phyloP scores from a whole-genome alignment of 1,139 yeast genomes.

The Blastobotrys persicus region DNA sequence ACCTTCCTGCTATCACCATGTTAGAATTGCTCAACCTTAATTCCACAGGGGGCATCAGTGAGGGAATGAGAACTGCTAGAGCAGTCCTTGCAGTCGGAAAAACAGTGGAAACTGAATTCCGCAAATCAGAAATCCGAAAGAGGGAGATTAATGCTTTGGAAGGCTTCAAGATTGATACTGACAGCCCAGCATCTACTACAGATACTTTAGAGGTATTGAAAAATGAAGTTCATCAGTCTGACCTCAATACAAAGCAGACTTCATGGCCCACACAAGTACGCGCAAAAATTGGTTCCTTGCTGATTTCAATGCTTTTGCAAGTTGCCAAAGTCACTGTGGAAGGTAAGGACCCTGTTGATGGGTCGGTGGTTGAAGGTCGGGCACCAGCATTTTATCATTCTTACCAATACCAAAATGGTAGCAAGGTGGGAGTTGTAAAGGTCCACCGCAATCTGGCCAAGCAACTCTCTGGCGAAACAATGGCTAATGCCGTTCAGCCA shows the following conservation, averaged over 20 bases:
- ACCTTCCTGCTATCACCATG: constrained; percentile 79
- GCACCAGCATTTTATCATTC: constrained; percentile 93
- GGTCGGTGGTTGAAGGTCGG: constrained; percentile 58
- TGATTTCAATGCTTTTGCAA: constrained; percentile 70
- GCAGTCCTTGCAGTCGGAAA: constrained; percentile 80
- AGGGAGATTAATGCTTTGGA: constrained; percentile 51
- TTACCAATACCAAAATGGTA: constrained; percentile 77
- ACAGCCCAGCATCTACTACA: not conserved
- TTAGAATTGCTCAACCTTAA: constrained; percentile 73
- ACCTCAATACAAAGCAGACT: constrained; percentile 38
- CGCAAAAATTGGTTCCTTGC: constrained; percentile 79
- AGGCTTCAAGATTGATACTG: constrained; percentile 20
- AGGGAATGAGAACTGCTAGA: constrained; percentile 82
- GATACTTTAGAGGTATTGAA: constrained; percentile 22
- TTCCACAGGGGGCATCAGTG: constrained; percentile 73
- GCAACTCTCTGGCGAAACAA: constrained; percentile 64
- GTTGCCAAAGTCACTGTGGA: constrained; percentile 78
- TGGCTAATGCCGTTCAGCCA: constrained; percentile 73
- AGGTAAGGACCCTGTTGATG: constrained; percentile 78
- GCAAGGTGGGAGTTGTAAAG: constrained; percentile 76
- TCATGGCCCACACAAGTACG: constrained; percentile 66
- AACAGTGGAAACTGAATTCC: constrained; percentile 81
- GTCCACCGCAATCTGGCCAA: constrained; percentile 67
- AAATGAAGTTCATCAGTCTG: constrained; percentile 24
- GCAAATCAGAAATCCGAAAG: constrained; percentile 51